Base-by-base conservation (phyloP, 768 basidiomycete genomes). In the Coprinopsis sp. region DNA sequence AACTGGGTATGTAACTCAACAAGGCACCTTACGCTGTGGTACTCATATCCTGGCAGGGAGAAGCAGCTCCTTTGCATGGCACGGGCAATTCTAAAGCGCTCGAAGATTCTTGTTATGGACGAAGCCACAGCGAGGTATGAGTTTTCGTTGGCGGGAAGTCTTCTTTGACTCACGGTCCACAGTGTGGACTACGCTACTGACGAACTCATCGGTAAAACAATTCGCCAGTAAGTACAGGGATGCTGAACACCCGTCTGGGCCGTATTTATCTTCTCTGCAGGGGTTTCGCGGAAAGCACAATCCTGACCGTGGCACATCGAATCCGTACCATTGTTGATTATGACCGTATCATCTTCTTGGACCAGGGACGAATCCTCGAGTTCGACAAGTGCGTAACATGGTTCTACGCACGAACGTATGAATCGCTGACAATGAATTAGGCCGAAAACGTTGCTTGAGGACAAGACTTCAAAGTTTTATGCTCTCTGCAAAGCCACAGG, bases 111-210 rank as follows among this genome's bases (percentile, higher is more conserved):
- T 22, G 76, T 91, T 51, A 91, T 91, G 90, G 90, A 91, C 55
- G 90, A 91, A 64, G 84, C 84, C 30, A 83, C 84, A 33, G 84
- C 85, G 37, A 83, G 78, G 79, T 79, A 48, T 37, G 55, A 33
- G 22, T 30, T 73, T 21, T 39, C n/a, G 6, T 24, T 2, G 22
- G 33, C 33, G 8, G 23, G 13, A 37, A 21, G n/a, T 34, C 41
- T 38, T 55, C 12, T 12, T 28, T 29, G 25, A 14, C 40, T 42
- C 38, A 44, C 14, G 22, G 18, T 23, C 41, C 37, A 16, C n/a
- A 82, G 80, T 51, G 88, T 89, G 37, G 87, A 90, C 60, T 88
- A 91, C 60, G 88, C 88, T 18, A 92, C 91, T 0, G 91, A 94
- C 59, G 89, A 91, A 58, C 72, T 92, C 3, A 93, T 90, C 54